Percentiles rank a stretch among this genome's conserved stretches.
phyloP scores from a whole-genome alignment of 768 basidiomycete species.

The Podaxis carcinomalis region DNA sequence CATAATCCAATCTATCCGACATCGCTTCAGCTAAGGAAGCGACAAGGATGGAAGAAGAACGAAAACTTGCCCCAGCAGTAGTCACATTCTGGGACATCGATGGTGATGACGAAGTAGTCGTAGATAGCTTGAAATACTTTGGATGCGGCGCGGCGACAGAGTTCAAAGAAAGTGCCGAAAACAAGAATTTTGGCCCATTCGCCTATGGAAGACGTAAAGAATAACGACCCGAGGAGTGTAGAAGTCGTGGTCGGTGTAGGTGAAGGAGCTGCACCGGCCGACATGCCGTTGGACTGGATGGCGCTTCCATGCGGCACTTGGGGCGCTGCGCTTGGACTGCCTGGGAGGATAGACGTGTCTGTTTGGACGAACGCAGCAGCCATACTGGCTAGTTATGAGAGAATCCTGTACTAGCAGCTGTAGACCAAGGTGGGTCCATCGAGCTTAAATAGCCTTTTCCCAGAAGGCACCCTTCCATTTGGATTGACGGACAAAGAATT shows the following conservation, averaged over 20 bases:
- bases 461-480: too few relatives aligned
- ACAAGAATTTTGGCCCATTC: slow-evolving; percentile 65
- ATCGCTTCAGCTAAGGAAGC: neutral
- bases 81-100: slow-evolving; percentile 56
- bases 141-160: slow-evolving; percentile 42
- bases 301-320: neutral
- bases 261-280: neutral
- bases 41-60: neutral
- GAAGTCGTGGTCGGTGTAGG: slow-evolving; percentile 19
- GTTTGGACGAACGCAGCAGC: slow-evolving; percentile 14
- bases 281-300: neutral
- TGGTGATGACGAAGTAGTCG: slow-evolving; percentile 59
- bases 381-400: neutral
- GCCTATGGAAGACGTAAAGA: slow-evolving; percentile 49
- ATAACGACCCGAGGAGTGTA: slow-evolving; percentile 37
- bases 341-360: slow-evolving; percentile 17
- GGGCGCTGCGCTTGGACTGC: neutral
- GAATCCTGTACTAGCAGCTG: neutral
- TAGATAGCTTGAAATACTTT: slow-evolving; percentile 38
- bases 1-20: slow-evolving; percentile 60
- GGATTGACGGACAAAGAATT: too few relatives aligned
- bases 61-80: slow-evolving; percentile 44
- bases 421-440: too few relatives aligned
- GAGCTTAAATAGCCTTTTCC: too few relatives aligned
- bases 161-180: slow-evolving; percentile 60